These are phyloP conservation scores for Camelina hispida DNA, from an alignment of 345 rosid genomes.

Conservation along the genomic window DNA sequence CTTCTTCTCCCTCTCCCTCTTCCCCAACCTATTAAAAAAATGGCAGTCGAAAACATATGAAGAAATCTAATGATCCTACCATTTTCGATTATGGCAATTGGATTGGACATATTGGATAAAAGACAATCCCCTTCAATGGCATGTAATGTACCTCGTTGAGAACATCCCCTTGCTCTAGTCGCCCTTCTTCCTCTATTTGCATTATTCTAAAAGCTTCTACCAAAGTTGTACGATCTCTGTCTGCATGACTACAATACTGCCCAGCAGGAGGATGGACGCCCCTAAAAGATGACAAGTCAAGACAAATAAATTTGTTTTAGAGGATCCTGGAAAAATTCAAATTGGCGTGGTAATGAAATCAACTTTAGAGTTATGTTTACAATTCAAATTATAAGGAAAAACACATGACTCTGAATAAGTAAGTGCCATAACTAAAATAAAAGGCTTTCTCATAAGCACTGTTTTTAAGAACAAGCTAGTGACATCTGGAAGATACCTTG, in stretches of 20 bases:
- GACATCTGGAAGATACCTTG: slow-evolving; percentile 54
- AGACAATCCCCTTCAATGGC: slow-evolving; percentile 17
- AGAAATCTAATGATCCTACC: background rate
- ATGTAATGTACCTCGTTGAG: slow-evolving; percentile 61
- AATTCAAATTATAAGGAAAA: slow-evolving; percentile 15
- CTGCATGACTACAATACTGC: slow-evolving; percentile 62
- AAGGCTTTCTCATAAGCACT: slow-evolving; percentile 10
- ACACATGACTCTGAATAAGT: slow-evolving; percentile 6
- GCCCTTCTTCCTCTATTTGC: slow-evolving; percentile 79
- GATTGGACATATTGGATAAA: background rate
- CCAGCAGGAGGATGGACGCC: slow-evolving; percentile 68
- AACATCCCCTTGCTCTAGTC: slow-evolving; percentile 69
- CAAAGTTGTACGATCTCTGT: slow-evolving; percentile 66
- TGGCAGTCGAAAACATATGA: background rate
- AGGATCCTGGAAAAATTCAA: slow-evolving; percentile 14
- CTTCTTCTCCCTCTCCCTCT: slow-evolving; percentile 7
- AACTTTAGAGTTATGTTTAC: background rate
- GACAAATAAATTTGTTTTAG: slow-evolving; percentile 10
- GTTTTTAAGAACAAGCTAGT: slow-evolving; percentile 12
- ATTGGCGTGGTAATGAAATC: slow-evolving; percentile 1
- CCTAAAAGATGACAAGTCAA: slow-evolving; percentile 53
- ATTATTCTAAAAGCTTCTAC: slow-evolving; percentile 83
- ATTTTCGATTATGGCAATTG: background rate
- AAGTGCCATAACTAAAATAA: slow-evolving; percentile 2
- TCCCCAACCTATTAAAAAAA: slow-evolving; percentile 33